phyloP scores from a whole-genome alignment of 2,329 filamentous ascomycete genomes.

The Tolypocladium guangdongense region DNA sequence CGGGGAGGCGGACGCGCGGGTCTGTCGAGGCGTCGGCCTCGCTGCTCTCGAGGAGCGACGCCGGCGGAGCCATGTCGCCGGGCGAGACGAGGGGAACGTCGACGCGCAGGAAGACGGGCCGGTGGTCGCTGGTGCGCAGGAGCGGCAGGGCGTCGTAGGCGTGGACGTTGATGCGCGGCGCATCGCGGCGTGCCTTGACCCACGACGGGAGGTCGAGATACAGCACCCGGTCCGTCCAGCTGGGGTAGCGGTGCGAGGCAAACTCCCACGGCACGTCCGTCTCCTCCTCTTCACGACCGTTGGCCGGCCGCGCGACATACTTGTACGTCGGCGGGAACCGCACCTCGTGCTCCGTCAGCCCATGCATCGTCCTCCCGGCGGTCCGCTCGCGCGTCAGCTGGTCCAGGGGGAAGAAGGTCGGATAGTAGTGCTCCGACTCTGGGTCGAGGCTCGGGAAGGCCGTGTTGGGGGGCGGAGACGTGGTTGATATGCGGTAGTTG shows the following conservation, averaged over 20 bases:
- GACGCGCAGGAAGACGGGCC: constrained; percentile 65
- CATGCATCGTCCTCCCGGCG: constrained; percentile 63
- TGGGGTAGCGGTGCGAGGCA: constrained; percentile 74
- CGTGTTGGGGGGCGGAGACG: constrained; percentile 49
- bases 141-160: constrained; percentile 69
- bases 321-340: constrained; percentile 92
- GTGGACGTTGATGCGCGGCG: constrained; percentile 34
- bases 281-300: constrained; percentile 17
- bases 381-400: constrained; percentile 66
- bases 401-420: constrained; percentile 59
- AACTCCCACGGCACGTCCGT: constrained; percentile 53
- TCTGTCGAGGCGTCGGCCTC: constrained; percentile 18
- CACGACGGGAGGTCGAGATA: constrained; percentile 55
- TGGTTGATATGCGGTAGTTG: constrained; percentile 79
- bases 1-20: constrained; percentile 34
- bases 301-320: constrained; percentile 42
- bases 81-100: constrained; percentile 48
- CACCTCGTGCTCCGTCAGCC: constrained; percentile 63
- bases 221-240: constrained; percentile 87
- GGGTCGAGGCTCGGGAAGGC: constrained; percentile 50
- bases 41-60: constrained; percentile 3
- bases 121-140: constrained; percentile 77
- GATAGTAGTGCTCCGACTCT: constrained; percentile 50
- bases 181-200: constrained; percentile 22
- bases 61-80: constrained; percentile 25